Evolutionary conservation across 1,284 basidiomycete species (phyloP).

Genomic region (Moniliella sp.): DNA sequence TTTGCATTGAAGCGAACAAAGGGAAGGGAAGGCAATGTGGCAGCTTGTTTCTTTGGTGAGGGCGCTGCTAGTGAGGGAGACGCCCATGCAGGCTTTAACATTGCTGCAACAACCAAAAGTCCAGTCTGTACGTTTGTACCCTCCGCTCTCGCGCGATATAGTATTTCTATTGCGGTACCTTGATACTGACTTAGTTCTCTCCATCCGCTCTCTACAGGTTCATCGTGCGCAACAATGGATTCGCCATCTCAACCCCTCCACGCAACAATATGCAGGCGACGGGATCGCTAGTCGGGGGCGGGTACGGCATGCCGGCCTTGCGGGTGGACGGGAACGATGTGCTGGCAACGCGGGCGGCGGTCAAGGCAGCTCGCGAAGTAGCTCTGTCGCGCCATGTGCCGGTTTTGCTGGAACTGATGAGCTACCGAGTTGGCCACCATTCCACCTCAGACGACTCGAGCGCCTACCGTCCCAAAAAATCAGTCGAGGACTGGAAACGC

Average conservation of each 20-base stretch:
- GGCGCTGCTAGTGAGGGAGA: conserved; percentile 42
- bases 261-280: conserved; percentile 50
- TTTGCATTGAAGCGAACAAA: conserved; percentile 67
- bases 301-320: conserved; percentile 51
- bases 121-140: conserved; percentile 21
- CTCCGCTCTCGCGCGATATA: no score
- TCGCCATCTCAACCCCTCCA: conserved; percentile 74
- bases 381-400: conserved; percentile 54
- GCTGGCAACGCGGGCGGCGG: conserved; percentile 61
- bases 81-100: conserved; percentile 41
- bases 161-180: no score
- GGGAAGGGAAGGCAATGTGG: conserved; percentile 42
- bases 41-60: conserved; percentile 72
- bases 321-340: conserved; percentile 77
- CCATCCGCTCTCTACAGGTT: no score
- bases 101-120: conserved; percentile 16
- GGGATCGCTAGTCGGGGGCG: conserved; percentile 51
- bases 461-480: conserved; percentile 43
- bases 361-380: conserved; percentile 52
- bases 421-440: conserved; percentile 54
- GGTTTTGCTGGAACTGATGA: conserved; percentile 54
- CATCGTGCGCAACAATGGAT: conserved; percentile 52
- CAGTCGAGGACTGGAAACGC: conserved; percentile 21
- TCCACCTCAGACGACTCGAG: conserved; percentile 83
- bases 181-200: no score